A percentile compares a stretch with the other conserved stretches of the same genome.
Evolutionary conservation across 306 rosid species (phyloP).

Genomic region (Oemleria cerasiformis): DNA sequence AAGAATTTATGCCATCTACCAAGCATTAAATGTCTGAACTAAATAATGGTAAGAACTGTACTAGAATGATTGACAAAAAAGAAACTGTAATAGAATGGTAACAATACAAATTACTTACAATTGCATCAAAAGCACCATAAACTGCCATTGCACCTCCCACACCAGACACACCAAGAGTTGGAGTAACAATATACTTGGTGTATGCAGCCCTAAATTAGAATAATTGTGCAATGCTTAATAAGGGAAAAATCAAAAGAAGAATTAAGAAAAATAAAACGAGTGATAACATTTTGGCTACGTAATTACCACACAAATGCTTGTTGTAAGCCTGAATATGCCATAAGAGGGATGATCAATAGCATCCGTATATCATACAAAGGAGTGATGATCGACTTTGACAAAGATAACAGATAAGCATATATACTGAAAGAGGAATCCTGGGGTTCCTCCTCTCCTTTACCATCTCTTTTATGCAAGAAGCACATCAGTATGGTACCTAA

Average conservation of each 20-base stretch:
- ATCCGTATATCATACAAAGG: conserved; percentile 61
- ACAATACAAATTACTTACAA: conserved; percentile 39
- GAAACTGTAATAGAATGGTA: too few relatives aligned
- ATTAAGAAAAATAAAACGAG: conserved; percentile 5
- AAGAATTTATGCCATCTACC: not conserved
- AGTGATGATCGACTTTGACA: conserved; percentile 49
- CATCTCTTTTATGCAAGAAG: conserved; percentile 59
- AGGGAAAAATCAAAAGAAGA: conserved; percentile 11
- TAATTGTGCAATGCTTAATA: conserved; percentile 17
- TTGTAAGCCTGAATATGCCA: conserved; percentile 92
- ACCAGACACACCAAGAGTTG: conserved; percentile 82
- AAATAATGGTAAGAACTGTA: not conserved
- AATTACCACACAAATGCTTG: conserved; percentile 96
- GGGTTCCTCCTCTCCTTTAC: conserved; percentile 36
- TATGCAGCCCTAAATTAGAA: conserved; percentile 68
- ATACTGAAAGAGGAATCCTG: conserved; percentile 37
- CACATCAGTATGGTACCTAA: conserved; percentile 76
- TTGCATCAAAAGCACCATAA: conserved; percentile 93
- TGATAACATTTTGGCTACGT: conserved; percentile 20
- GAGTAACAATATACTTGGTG: conserved; percentile 75
- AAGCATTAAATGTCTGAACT: not conserved
- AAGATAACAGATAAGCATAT: conserved; percentile 46
- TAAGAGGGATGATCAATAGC: conserved; percentile 82
- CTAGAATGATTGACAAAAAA: not conserved
- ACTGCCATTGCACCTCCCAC: conserved; percentile 94